Evolutionary conservation across 331 rosid species (phyloP).

Genomic region (Pyracantha coccinea): DNA sequence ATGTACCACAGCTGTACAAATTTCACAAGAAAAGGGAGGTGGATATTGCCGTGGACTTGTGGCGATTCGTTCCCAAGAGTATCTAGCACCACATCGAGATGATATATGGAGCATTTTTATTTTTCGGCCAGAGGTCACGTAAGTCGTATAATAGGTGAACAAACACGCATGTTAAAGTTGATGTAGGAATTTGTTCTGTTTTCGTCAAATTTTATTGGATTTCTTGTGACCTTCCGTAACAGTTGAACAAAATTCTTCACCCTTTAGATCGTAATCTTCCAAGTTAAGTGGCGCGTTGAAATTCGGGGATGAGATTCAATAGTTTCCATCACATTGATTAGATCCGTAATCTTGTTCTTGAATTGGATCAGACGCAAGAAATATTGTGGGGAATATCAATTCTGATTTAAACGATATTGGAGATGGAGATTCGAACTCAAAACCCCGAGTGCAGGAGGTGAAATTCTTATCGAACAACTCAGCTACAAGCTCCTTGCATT

Average conservation of each 20-base stretch:
- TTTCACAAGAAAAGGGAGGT: constrained; percentile 89
- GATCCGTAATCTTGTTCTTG: background rate
- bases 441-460: no score
- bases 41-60: constrained; percentile 80
- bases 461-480: no score
- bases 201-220: background rate
- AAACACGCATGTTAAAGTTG: background rate
- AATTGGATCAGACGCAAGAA: background rate
- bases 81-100: constrained; percentile 10
- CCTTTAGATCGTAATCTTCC: no score
- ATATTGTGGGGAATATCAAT: background rate
- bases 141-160: background rate
- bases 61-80: constrained; percentile 75
- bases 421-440: no score
- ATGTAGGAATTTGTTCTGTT: background rate
- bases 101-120: background rate
- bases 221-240: background rate
- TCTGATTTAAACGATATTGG: no score
- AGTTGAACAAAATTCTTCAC: no score
- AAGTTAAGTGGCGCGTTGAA: no score
- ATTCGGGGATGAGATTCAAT: no score
- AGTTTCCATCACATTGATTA: no score
- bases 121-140: background rate
- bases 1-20: constrained; percentile 68
- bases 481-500: no score